phyloP scores from a whole-genome alignment of 106 monocot species.

The Agapanthus africanus region DNA sequence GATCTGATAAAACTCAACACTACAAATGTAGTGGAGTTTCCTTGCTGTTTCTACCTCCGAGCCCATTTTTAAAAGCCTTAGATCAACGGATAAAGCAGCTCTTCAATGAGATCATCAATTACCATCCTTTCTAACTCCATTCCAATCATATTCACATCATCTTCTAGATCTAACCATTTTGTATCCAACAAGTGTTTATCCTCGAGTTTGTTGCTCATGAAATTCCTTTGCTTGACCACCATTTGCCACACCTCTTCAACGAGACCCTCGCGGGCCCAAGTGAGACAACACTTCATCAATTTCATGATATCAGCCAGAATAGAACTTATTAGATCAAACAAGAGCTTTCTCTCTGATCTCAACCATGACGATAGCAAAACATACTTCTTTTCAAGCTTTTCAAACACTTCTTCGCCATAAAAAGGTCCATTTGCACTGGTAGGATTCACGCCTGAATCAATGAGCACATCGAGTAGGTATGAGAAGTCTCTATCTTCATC shows the following conservation, averaged over 20 bases:
- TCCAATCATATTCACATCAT: slow-evolving; percentile 25
- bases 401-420: slow-evolving; percentile 28
- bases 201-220: slow-evolving; percentile 1
- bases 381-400: slow-evolving; percentile 72
- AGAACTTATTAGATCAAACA: slow-evolving; percentile 69
- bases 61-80: too few relatives aligned
- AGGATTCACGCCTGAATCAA: slow-evolving; percentile 32
- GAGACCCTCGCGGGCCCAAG: slow-evolving; percentile 15
- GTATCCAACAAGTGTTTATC: slow-evolving; percentile 12
- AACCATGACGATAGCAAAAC: slow-evolving; percentile 34
- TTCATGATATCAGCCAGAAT: slow-evolving; percentile 28
- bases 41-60: too few relatives aligned
- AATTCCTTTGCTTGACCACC: slow-evolving; percentile 33
- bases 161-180: slow-evolving; percentile 31
- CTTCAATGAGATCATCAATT: slow-evolving; percentile 49
- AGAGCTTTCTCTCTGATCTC: slow-evolving; percentile 56
- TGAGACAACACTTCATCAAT: background rate
- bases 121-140: slow-evolving; percentile 40
- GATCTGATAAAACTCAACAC: too few relatives aligned
- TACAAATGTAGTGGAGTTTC: too few relatives aligned
- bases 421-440: slow-evolving; percentile 20
- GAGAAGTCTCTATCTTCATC: slow-evolving; percentile 74
- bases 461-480: slow-evolving; percentile 68
- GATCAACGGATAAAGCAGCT: too few relatives aligned
- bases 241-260: slow-evolving; percentile 55